These are phyloP conservation scores for Fraxinus nigra DNA, from an alignment of 305 asterid genomes.

Conservation along the genomic window DNA sequence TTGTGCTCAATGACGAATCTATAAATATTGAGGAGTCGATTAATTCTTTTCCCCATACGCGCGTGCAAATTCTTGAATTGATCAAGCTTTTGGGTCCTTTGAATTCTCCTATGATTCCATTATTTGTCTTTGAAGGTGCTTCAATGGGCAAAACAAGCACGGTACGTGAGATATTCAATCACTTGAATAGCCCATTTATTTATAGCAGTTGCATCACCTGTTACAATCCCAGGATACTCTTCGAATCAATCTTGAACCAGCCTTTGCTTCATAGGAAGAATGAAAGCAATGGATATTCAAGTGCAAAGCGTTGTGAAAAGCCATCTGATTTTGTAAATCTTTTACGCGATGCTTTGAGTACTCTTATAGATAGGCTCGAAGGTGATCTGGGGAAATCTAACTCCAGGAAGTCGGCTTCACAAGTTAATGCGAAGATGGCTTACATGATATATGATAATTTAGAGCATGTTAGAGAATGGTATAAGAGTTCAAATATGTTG, in stretches of 20 bases:
- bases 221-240: slow-evolving; percentile 70
- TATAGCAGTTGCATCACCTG: slow-evolving; percentile 72
- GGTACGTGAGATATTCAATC: slow-evolving; percentile 53
- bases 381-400: background rate
- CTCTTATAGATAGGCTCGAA: slow-evolving; percentile 43
- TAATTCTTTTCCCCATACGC: slow-evolving; percentile 60
- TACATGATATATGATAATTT: slow-evolving; percentile 76
- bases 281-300: slow-evolving; percentile 58
- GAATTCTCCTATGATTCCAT: slow-evolving; percentile 70
- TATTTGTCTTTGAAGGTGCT: slow-evolving; percentile 72
- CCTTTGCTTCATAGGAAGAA: slow-evolving; percentile 67
- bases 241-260: slow-evolving; percentile 85
- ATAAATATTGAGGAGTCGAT: slow-evolving; percentile 55
- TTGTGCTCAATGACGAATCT: slow-evolving; percentile 43
- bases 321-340: slow-evolving; percentile 83
- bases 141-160: slow-evolving; percentile 80
- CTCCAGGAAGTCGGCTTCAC: slow-evolving; percentile 15
- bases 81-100: slow-evolving; percentile 63
- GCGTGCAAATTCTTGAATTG: slow-evolving; percentile 54
- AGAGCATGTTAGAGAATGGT: slow-evolving; percentile 75
- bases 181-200: slow-evolving; percentile 66
- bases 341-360: slow-evolving; percentile 61
- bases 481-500: slow-evolving; percentile 50
- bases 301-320: slow-evolving; percentile 76
- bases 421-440: slow-evolving; percentile 61